Conservation (phyloP, 768 basidiomycete genomes). For the Phaeotremella fagi region DNA sequence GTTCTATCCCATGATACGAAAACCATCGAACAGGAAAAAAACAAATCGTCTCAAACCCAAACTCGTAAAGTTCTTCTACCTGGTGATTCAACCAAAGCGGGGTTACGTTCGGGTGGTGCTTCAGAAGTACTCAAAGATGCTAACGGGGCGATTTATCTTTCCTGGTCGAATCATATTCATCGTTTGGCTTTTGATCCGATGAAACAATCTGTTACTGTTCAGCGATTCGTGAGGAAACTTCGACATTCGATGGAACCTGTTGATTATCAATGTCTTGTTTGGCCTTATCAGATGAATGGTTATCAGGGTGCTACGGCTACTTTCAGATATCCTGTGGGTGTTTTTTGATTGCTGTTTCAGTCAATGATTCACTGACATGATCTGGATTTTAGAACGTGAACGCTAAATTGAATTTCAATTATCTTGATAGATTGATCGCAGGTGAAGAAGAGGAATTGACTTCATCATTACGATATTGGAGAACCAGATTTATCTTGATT, state of each 20-base stretch:
- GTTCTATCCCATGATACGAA: conserved; percentile 50
- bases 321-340: conserved; percentile 63
- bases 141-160: conserved; percentile 73
- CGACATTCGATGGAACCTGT: conserved; percentile 56
- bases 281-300: conserved; percentile 83
- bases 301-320: conserved; percentile 73
- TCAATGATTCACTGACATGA: neutral
- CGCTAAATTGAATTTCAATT: conserved; percentile 45
- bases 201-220: conserved; percentile 82
- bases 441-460: conserved; percentile 52
- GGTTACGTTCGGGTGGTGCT: conserved; percentile 50
- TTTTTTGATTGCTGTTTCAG: no score
- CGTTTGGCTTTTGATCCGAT: conserved; percentile 70
- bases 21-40: conserved; percentile 55
- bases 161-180: conserved; percentile 94
- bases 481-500: conserved; percentile 87
- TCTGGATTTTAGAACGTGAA: conserved; percentile 25
- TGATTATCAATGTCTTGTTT: conserved; percentile 82
- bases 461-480: conserved; percentile 84
- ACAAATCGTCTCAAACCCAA: conserved; percentile 36
- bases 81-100: conserved; percentile 56
- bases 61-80: conserved; percentile 23
- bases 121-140: conserved; percentile 47
- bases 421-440: conserved; percentile 46
- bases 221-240: conserved; percentile 68